Evolutionary conservation across 208 protist species (phyloP).

Genomic region (Leishmania gerbilli): DNA sequence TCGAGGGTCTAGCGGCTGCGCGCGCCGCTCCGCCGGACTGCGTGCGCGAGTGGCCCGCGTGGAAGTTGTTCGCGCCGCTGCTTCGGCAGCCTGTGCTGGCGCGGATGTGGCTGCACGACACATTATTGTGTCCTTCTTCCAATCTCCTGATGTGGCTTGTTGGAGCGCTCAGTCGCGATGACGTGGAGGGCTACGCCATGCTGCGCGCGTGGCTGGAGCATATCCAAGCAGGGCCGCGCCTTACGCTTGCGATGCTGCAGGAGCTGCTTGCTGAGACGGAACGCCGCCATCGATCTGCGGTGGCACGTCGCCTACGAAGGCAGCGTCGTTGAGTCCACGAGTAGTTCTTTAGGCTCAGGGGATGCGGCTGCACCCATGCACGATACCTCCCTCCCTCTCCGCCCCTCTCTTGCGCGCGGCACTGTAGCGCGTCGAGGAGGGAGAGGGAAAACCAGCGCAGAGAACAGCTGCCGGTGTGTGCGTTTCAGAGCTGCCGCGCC

Average conservation of each 20-base stretch:
- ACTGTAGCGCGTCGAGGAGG: not conserved
- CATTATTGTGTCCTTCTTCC: conserved; percentile 29
- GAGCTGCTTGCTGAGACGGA: not conserved
- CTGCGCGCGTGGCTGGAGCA: conserved; percentile 7
- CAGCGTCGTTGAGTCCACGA: not conserved
- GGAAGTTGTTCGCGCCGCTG: conserved; percentile 14
- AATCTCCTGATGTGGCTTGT: conserved; percentile 40
- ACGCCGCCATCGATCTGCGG: not conserved
- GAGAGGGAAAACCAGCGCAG: not conserved
- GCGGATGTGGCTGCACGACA: conserved; percentile 35
- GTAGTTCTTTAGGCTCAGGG: not conserved
- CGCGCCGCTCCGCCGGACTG: not conserved
- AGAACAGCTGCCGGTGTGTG: not conserved
- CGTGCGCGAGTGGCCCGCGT: conserved; percentile 20
- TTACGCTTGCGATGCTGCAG: not conserved
- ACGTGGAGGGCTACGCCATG: conserved; percentile 12
- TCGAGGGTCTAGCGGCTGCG: conserved; percentile 7
- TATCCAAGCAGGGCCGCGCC: conserved; percentile 5
- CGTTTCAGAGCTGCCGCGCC: not conserved
- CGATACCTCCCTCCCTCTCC: not conserved
- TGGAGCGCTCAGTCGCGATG: conserved; percentile 18
- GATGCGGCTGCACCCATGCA: not conserved
- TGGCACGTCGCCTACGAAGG: not conserved
- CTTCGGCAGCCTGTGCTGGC: conserved; percentile 27
- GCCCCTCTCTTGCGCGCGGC: not conserved